These are phyloP conservation scores for Aspergillus quadricinctus DNA, from an alignment of 2,329 filamentous ascomycete genomes.

Conservation along the genomic window DNA sequence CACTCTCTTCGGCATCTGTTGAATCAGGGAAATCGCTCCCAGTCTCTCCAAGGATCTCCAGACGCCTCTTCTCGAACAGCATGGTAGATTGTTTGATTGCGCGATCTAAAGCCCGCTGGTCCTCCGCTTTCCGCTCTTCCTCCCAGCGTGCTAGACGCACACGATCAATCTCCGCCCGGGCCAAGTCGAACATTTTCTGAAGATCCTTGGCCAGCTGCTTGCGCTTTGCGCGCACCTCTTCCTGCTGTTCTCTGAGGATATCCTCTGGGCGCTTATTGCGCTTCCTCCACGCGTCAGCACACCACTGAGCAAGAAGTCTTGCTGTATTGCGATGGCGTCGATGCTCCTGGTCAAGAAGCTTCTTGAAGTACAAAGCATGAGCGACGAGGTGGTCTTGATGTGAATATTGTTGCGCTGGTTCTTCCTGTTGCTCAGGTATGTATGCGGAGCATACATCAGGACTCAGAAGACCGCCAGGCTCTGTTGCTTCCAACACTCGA, in stretches of 20 bases:
- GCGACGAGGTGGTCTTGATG: conserved; percentile 80
- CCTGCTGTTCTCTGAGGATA: conserved; percentile 70
- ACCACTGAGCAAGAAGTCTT: conserved; percentile 65
- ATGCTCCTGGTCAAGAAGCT: conserved; percentile 74
- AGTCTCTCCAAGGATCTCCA: conserved; percentile 49
- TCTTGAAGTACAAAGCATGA: conserved; percentile 75
- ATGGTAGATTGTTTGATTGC: conserved; percentile 50
- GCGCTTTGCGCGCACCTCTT: conserved; percentile 64
- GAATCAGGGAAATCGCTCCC: conserved; percentile 67
- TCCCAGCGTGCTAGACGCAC: conserved; percentile 55
- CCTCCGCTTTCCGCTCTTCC: conserved; percentile 48
- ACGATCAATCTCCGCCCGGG: conserved; percentile 55
- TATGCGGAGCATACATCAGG: conserved; percentile 66
- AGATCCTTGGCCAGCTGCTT: conserved; percentile 65
- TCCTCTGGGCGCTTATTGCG: conserved; percentile 58
- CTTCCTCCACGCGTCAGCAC: conserved; percentile 40
- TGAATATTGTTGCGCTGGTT: conserved; percentile 76
- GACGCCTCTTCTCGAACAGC: conserved; percentile 44
- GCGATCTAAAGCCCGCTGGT: conserved; percentile 52
- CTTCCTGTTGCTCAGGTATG: conserved; percentile 66
- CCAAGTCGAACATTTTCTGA: conserved; percentile 57
- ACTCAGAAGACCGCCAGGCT: conserved; percentile 72
- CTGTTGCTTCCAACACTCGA: conserved; percentile 66
- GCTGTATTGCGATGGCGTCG: conserved; percentile 70
- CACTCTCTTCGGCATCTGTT: conserved; percentile 46